Base-by-base conservation (phyloP, 139 green algal genomes). In the Mesotaenium endlicherianum region DNA sequence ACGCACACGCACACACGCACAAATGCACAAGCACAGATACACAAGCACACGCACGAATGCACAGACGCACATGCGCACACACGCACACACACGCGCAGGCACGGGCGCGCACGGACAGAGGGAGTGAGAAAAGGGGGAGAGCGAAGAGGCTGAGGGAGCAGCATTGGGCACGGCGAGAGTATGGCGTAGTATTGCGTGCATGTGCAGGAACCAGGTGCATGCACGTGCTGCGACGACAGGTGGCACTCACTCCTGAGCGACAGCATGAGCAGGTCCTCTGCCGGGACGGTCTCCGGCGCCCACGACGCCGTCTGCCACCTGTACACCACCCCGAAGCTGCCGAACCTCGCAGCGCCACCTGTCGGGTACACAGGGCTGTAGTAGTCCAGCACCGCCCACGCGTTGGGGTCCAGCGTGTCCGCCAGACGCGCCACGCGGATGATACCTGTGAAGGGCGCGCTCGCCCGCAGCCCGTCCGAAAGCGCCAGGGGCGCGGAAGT, bases 371-470 rank as follows among this genome's bases (percentile, higher is more conserved):
- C 40, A 4, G 38, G 49, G 34, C 70, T 49, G 31, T 69, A 6
- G 6, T 78, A 53, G 5, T 69, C 31, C 6, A 69, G 49, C 11
- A 38, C 4, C 45, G 31, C 31, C 5, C 47, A n/a, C 3, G 31
- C 31, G 4, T 5, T 34, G 31, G 4, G 5, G 3, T 67, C 41
- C 16, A 41, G 41, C 20, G n/a, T 31, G 58, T 31, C 77, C 4
- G 53, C 50, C 20, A 89, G n/a, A 8, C 91, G 14, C 3, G 85
- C 88, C 1, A 87, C 38, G 6, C 88, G 45, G 45, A 90, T 42
- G 26, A 90, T 75, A 16, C 87, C 87, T 53, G 77, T 90, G 84
- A 88, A 90, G 26, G 87, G 75, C 45, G 75, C 39, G 26, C 26
- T 2, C 40, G 74, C 31, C 26, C 31, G n/a, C 30, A 90, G 70